Evolutionary conservation across 495 filamentous ascomycete genomes (phyloP), one percentile per base, ranked within the genome.

Genomic region (Penicillium cataractarum): DNA sequence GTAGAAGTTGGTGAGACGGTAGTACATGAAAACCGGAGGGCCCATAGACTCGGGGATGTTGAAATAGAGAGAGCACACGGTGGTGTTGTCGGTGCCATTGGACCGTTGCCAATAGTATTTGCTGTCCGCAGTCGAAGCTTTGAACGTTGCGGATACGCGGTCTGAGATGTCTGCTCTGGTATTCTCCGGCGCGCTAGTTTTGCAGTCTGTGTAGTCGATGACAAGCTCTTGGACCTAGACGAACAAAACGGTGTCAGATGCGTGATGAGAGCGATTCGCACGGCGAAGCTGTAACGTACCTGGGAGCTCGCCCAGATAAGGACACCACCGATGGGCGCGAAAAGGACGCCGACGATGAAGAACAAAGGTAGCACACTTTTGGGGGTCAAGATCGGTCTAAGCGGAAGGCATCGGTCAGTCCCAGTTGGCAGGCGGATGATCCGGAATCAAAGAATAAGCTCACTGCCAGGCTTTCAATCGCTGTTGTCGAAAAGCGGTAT

Each of bases 1-100:
- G 80, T 98, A 99, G 80, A 99, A 99, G 76, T 99, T 96, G 44
- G 92, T 93, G 42, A 99, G 86, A 56, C 90, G 89, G 76, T 99
- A 99, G 78, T 97, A 98, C 73, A 97, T 83, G 64, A 91, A 83
- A 27, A 98, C 88, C 4, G 93, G 93, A 0, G 94, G 86, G 10
- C 82, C 79, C 66, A 99, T 84, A 27, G 85, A 77, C 59, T 95
- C 84, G 8, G 92, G 92, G 31, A 98, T 87, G 29, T 84, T 79
- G 78, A 97, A 96, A 35, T 81, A 74, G 9, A 99, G 71, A 1
- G 77, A 80, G 83, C 95, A 99, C 19, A 74, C 66, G 9, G 66
- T 72, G 17, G 65, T 66, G 6, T 68, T 65, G 19, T 65, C 65
- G 24, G 67, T 62, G 0, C 57, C 54, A 19, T 69, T 37, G 61